These are phyloP conservation scores for Tuber melanosporum DNA, from an alignment of 495 filamentous ascomycete species.

Conservation along the genomic window DNA sequence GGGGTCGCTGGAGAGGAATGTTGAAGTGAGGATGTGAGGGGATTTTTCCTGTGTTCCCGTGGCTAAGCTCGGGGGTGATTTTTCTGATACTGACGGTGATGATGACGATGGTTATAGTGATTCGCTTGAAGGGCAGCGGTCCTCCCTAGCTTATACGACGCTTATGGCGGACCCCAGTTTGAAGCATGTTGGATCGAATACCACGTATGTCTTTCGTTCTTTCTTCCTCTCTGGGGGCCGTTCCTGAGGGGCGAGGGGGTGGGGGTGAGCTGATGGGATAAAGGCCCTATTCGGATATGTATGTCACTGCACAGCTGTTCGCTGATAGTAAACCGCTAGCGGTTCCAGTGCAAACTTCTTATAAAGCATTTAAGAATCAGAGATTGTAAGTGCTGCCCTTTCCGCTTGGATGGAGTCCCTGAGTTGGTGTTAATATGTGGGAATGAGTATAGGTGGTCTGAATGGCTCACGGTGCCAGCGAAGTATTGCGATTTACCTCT, in stretches of 20 bases:
- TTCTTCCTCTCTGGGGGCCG: neutral
- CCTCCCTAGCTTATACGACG: constrained; percentile 67
- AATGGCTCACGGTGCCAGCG: constrained; percentile 88
- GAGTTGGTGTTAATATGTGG: constrained; percentile 30
- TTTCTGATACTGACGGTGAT: neutral
- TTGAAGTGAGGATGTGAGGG: constrained; percentile 75
- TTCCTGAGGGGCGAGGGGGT: constrained; percentile 22
- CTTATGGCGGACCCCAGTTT: constrained; percentile 71
- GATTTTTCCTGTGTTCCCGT: constrained; percentile 16
- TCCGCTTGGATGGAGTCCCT: constrained; percentile 2
- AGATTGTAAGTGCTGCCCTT: constrained; percentile 47
- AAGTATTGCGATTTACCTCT: constrained; percentile 70
- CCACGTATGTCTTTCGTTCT: constrained; percentile 44
- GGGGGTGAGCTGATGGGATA: constrained; percentile 13
- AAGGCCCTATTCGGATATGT: constrained; percentile 67
- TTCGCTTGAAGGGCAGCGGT: constrained; percentile 78
- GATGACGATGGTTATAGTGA: constrained; percentile 51
- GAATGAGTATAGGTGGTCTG: constrained; percentile 62
- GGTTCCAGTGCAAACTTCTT: constrained; percentile 83
- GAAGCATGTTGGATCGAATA: constrained; percentile 76
- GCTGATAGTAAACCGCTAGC: constrained; percentile 92
- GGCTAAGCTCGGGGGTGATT: constrained; percentile 13
- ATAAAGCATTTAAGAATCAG: constrained; percentile 74
- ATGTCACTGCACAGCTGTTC: constrained; percentile 87
- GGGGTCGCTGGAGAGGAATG: constrained; percentile 64